Percentiles rank a stretch among this genome's conserved stretches.
Evolutionary conservation across 352 stramenopile species (phyloP).

Genomic region (Phytophthora melonis): DNA sequence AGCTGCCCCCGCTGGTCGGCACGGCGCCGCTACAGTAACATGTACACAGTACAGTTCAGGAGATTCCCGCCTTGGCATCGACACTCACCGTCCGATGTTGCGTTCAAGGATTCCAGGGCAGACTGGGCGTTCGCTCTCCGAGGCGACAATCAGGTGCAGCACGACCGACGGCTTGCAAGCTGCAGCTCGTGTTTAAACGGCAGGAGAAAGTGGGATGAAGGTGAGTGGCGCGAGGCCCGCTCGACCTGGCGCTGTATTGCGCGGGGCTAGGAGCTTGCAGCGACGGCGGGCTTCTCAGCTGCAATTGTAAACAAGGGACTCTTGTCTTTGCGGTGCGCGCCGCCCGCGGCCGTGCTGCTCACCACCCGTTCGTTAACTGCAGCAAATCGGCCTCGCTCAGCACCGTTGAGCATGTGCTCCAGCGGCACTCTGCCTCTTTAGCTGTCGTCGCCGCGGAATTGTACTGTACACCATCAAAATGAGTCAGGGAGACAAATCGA

Average conservation of each 20-base stretch:
- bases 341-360: not conserved
- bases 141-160: not conserved
- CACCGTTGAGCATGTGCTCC: not conserved
- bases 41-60: not conserved
- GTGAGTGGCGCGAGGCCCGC: constrained; percentile 33
- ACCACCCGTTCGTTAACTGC: constrained; percentile 23
- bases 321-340: constrained; percentile 22
- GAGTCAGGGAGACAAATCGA: constrained; percentile 30
- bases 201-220: constrained; percentile 39
- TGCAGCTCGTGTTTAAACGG: not conserved
- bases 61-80: not conserved
- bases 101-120: constrained; percentile 20
- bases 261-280: not conserved
- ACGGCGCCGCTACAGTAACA: not conserved
- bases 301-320: constrained; percentile 30
- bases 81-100: constrained; percentile 23
- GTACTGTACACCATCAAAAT: constrained; percentile 13
- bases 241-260: constrained; percentile 28
- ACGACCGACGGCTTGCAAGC: not conserved
- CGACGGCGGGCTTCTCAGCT: not conserved
- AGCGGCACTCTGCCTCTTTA: constrained; percentile 17
- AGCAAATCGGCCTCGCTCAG: constrained; percentile 21
- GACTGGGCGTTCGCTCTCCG: constrained; percentile 1
- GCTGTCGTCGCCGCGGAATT: not conserved
- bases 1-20: not conserved